These are phyloP conservation scores for Vickermania ingenoplastis DNA, from an alignment of 208 protist species.

Conservation along the genomic window DNA sequence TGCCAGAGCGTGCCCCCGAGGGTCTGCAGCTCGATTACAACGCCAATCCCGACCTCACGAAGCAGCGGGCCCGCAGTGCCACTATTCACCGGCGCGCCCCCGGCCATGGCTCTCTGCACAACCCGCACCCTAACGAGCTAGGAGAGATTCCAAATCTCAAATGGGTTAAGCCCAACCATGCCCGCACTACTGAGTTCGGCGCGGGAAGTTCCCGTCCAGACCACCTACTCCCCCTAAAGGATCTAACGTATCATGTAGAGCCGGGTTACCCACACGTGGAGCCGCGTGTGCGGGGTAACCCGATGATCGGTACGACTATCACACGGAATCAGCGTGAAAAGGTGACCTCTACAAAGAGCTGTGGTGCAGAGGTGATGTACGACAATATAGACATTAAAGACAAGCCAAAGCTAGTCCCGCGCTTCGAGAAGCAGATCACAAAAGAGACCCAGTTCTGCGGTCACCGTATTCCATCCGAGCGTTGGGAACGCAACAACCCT, in stretches of 20 bases:
- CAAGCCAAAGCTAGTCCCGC: slow-evolving; percentile 46
- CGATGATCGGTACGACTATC: slow-evolving; percentile 46
- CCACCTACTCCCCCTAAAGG: slow-evolving; percentile 24
- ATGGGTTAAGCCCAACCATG: slow-evolving; percentile 32
- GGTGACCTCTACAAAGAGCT: slow-evolving; percentile 25
- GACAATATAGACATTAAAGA: slow-evolving; percentile 19
- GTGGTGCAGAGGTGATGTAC: slow-evolving; percentile 44
- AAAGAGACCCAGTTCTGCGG: slow-evolving; percentile 78
- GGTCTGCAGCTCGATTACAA: not conserved
- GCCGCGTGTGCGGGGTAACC: slow-evolving; percentile 37
- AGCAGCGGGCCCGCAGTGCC: slow-evolving; percentile 19
- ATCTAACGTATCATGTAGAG: slow-evolving; percentile 52
- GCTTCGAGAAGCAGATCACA: slow-evolving; percentile 78
- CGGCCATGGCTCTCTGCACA: slow-evolving; percentile 46
- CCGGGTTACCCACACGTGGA: slow-evolving; percentile 32
- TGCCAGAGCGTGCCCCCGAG: slow-evolving; percentile 13
- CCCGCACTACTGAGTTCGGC: slow-evolving; percentile 30
- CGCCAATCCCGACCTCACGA: slow-evolving; percentile 10
- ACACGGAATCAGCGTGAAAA: slow-evolving; percentile 35
- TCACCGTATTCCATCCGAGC: slow-evolving; percentile 60
- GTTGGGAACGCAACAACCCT: slow-evolving; percentile 46
- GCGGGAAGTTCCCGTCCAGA: slow-evolving; percentile 19
- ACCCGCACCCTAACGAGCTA: slow-evolving; percentile 38
- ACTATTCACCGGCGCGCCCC: slow-evolving; percentile 51
- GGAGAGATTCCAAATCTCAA: slow-evolving; percentile 50